Evolutionary conservation across 2,329 filamentous ascomycete genomes (phyloP).

Genomic region (Fusarium sp.): DNA sequence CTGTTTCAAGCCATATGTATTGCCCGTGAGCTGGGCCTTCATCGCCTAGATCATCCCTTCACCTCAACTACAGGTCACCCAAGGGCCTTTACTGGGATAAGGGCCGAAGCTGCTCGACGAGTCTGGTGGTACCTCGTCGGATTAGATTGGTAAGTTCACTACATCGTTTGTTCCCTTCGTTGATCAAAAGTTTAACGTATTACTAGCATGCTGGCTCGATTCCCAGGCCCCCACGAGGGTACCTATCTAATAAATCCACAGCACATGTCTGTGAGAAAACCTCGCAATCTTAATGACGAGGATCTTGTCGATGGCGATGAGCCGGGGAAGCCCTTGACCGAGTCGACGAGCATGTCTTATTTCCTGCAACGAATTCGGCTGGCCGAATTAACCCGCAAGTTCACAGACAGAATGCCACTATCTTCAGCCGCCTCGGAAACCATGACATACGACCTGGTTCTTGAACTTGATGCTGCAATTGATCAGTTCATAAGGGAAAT

Average conservation of each 20-base stretch:
- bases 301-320: slow-evolving; percentile 49
- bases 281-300: slow-evolving; percentile 54
- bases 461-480: slow-evolving; percentile 49
- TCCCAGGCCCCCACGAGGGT: slow-evolving; percentile 50
- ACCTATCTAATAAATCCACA: slow-evolving; percentile 53
- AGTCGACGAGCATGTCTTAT: slow-evolving; percentile 53
- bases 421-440: slow-evolving; percentile 45
- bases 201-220: slow-evolving; percentile 51
- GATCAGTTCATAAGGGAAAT: slow-evolving; percentile 44
- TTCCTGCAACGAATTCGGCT: slow-evolving; percentile 54
- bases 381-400: slow-evolving; percentile 51
- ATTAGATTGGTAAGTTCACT: slow-evolving; percentile 52
- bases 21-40: slow-evolving; percentile 48
- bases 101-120: slow-evolving; percentile 54
- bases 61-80: slow-evolving; percentile 26
- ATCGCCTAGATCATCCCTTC: slow-evolving; percentile 53
- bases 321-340: slow-evolving; percentile 43
- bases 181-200: slow-evolving; percentile 11
- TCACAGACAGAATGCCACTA: slow-evolving; percentile 49
- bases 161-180: background rate
- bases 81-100: slow-evolving; percentile 41
- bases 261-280: slow-evolving; percentile 54
- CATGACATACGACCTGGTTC: slow-evolving; percentile 47
- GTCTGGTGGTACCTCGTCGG: slow-evolving; percentile 59
- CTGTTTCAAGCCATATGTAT: slow-evolving; percentile 34